phyloP scores from a whole-genome alignment of 768 basidiomycete genomes.

The Porphyrellus cyaneotinctus region DNA sequence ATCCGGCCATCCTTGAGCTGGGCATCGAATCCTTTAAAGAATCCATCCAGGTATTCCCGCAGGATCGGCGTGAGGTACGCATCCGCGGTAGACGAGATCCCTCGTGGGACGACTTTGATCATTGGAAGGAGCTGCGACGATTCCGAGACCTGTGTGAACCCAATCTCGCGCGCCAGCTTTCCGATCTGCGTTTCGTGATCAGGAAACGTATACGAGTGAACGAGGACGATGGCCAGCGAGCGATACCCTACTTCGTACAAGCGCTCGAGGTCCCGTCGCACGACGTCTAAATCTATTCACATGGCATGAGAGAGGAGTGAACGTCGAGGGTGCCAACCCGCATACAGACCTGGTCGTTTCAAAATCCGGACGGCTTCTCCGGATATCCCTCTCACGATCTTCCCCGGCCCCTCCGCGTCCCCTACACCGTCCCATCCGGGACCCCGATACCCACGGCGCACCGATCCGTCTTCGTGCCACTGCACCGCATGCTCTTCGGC shows the following conservation, averaged over 20 bases:
- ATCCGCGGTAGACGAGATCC: slow-evolving; percentile 88
- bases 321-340: neutral
- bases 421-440: slow-evolving; percentile 71
- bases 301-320: neutral
- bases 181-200: slow-evolving; percentile 79
- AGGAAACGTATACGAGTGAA: slow-evolving; percentile 90
- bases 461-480: slow-evolving; percentile 69
- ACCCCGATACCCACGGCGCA: slow-evolving; percentile 67
- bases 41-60: slow-evolving; percentile 80
- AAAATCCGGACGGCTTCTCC: slow-evolving; percentile 88
- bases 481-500: slow-evolving; percentile 71
- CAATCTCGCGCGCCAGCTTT: slow-evolving; percentile 66
- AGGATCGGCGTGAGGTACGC: slow-evolving; percentile 94
- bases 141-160: slow-evolving; percentile 88
- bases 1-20: slow-evolving; percentile 59
- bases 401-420: slow-evolving; percentile 73
- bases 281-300: slow-evolving; percentile 44
- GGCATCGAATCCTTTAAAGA: slow-evolving; percentile 83
- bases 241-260: slow-evolving; percentile 82
- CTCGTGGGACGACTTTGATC: slow-evolving; percentile 95
- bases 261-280: slow-evolving; percentile 59
- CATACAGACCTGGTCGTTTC: slow-evolving; percentile 53
- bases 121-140: slow-evolving; percentile 86
- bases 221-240: slow-evolving; percentile 83
- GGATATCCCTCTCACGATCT: slow-evolving; percentile 75